Evolutionary conservation across 2,329 filamentous ascomycete species (phyloP), one percentile per base, ranked within the genome.

Genomic region (Aspergillus ochraceus): DNA sequence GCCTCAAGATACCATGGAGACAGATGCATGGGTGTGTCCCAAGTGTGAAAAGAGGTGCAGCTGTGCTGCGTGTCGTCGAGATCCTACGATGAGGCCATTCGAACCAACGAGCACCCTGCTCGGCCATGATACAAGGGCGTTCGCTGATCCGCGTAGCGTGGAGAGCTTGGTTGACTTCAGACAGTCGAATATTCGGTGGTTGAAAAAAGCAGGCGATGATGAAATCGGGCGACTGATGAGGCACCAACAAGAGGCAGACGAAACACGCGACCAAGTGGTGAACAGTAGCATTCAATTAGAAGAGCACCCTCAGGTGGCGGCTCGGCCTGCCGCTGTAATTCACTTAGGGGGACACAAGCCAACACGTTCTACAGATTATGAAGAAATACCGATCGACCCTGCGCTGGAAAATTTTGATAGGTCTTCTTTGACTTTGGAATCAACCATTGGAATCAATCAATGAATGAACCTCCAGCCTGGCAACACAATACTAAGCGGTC

Each of bases 141-240:
- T 98, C 52, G 94, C 95, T 2, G 95, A 99, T 76, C 89, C 91
- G 54, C 88, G 95, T 61, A 97, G 93, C 69, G 87, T 97, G 6
- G 94, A 98, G 74, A 89, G 88, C 24, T 83, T 98, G 22, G 92
- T 98, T 9, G 92, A 98, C 72, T 97, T 97, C 75, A 88, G 90
- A 26, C 83, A 91, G 46, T 94, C 96, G 55, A 99, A 99, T 72
- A 80, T 96, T 26, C 85, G 84, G 47, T 97, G 92, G 92, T 79
- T 98, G 52, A 84, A 85, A 55, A 86, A 86, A 57, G 80, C 78
- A 29, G 79, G 77, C n/a, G 79, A 81, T 59, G 79, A 84, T 60
- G 80, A 81, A 50, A 80, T 77, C 6, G 71, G 74, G 17, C 76
- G 80, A 29, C 72, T 84, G 59, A 76, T 77, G 56, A 78, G 77